Evolutionary conservation across 805 yeast genomes (phyloP), one percentile per base, ranked within the genome.

Genomic region (Wickerhamomyces ciferrii): DNA sequence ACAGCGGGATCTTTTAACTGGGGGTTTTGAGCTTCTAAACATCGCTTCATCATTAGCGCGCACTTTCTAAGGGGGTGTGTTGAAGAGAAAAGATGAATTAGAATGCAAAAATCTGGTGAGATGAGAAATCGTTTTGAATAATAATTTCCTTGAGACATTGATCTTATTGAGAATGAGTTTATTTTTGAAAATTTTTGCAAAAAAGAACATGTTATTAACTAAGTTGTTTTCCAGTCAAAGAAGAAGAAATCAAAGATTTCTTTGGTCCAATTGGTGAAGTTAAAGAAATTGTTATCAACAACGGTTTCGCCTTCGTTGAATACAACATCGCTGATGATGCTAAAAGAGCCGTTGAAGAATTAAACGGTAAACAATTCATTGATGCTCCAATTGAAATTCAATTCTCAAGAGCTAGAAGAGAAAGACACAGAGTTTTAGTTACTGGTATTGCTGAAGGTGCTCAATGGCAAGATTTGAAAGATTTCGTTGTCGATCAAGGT

Each of bases 291-390:
- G 81, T 81, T 62, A 67, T 85, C 55, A 74, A 83, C 75, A 83
- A 85, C 58, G 96, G 96, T 39, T 87, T 82, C 61, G 97, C 95
- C 23, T 91, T 88, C 64, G 86, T 92, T 49, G 96, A 91, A 65
- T 94, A 81, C 59, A 89, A 81, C 63, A 78, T 74, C 48, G 75
- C 82, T 48, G 94, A 83, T 42, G 73, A 77, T 47, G 96, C 92
- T 51, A 67, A 75, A 58, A 69, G 72, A 61, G 96, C 96, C n/a
- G 74, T 92, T 56, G 83, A 78, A 43, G 80, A 81, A 58, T 81
- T 85, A 62, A 77, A 88, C 61, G 94, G 90, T 51, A 76, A 76
- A 60, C 81, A 79, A 50, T 72, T 85, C 65, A 80, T 83, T 43
- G 74, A 75, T 53, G 74, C 79, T 39, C 72, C 72, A 46, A 61